These are phyloP conservation scores for Thielaviopsis musarum DNA, from an alignment of 2,329 filamentous ascomycete genomes.

Conservation along the genomic window DNA sequence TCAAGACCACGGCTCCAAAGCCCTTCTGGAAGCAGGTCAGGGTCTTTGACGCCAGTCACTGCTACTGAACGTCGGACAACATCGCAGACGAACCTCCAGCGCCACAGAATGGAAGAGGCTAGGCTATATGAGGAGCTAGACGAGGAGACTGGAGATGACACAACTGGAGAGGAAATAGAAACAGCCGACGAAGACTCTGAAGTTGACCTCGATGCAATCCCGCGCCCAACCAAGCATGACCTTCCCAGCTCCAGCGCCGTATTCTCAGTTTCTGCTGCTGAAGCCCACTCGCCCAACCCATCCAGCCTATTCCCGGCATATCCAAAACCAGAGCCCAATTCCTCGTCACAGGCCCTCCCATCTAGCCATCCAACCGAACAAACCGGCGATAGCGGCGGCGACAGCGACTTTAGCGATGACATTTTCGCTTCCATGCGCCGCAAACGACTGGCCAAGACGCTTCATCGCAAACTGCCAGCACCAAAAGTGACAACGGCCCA, in stretches of 20 bases:
- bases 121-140: conserved; percentile 2
- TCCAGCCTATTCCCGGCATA: not conserved
- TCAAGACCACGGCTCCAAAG: no score
- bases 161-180: conserved; percentile 13
- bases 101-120: not conserved
- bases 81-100: not conserved
- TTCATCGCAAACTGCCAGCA: not conserved
- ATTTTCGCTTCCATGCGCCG: conserved; percentile 1
- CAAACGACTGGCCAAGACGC: conserved; percentile 1
- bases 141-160: conserved; percentile 21
- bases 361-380: not conserved
- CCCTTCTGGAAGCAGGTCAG: no score
- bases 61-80: no score
- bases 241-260: conserved; percentile 13
- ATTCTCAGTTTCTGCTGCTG: not conserved
- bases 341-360: not conserved
- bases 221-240: conserved; percentile 4
- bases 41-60: no score
- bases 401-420: not conserved
- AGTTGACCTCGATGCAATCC: not conserved
- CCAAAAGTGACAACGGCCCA: not conserved
- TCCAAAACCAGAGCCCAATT: not conserved
- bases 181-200: not conserved
- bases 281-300: not conserved
- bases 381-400: not conserved